phyloP scores from a whole-genome alignment of 176 grass and related monocot genomes.

The Themeda triandra region DNA sequence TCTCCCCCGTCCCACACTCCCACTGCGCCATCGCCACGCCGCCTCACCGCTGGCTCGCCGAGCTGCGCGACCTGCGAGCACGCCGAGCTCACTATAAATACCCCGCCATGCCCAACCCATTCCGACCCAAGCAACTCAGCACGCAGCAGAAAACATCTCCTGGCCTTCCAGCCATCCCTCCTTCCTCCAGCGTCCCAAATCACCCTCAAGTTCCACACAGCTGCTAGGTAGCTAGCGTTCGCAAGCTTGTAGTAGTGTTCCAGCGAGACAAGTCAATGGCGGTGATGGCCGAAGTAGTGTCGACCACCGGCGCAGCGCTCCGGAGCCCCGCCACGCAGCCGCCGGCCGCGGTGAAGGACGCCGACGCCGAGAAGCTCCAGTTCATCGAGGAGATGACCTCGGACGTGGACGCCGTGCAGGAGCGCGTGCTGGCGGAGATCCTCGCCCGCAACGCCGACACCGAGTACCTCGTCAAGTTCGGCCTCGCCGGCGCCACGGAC shows the following conservation, averaged over 20 bases:
- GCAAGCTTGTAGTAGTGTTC: neutral
- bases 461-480: conserved; percentile 76
- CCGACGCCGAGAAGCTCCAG: conserved; percentile 71
- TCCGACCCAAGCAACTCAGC: conserved; percentile 4
- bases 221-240: neutral
- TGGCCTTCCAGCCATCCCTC: neutral
- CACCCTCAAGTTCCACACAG: neutral
- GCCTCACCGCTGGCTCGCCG: neutral
- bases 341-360: conserved; percentile 45
- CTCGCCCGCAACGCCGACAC: conserved; percentile 65
- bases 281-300: conserved; percentile 51
- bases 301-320: conserved; percentile 34
- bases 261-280: conserved; percentile 41
- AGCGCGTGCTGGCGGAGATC: conserved; percentile 81
- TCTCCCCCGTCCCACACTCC: neutral
- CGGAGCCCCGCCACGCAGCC: conserved; percentile 8
- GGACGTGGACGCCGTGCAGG: conserved; percentile 67
- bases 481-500: conserved; percentile 52
- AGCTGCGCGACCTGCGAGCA: neutral
- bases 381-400: conserved; percentile 91
- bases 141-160: conserved; percentile 38
- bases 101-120: neutral
- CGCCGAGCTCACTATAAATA: conserved; percentile 50
- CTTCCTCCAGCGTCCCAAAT: neutral
- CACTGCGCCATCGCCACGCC: neutral